A percentile compares a stretch with the other conserved stretches of the same genome.
phyloP scores from a whole-genome alignment of 306 rosid species.

The Trifolium pratense region DNA sequence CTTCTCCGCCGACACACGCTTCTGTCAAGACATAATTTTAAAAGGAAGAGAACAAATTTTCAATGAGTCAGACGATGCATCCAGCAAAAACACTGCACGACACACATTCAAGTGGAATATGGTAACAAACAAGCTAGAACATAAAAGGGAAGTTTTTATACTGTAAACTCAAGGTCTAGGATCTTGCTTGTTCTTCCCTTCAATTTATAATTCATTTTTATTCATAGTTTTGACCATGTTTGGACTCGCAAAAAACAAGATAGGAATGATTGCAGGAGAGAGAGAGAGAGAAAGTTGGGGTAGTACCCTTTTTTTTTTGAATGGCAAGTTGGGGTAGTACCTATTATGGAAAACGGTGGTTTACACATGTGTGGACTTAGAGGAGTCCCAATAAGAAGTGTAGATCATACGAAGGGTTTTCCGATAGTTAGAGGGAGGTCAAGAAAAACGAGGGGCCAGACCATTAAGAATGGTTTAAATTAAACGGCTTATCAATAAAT shows the following conservation, averaged over 20 bases:
- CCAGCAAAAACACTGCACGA: conserved; percentile 10
- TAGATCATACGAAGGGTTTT: conserved; percentile 15
- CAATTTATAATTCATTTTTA: neutral
- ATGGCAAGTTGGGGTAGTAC: neutral
- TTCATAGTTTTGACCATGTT: conserved; percentile 9
- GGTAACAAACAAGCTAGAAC: conserved; percentile 30
- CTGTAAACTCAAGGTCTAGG: conserved; percentile 6
- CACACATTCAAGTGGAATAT: conserved; percentile 23
- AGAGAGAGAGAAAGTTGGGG: neutral
- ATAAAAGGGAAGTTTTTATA: neutral
- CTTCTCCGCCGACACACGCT: conserved; percentile 79
- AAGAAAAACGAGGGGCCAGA: neutral
- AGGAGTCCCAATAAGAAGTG: neutral
- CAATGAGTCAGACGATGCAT: conserved; percentile 10
- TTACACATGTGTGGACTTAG: neutral
- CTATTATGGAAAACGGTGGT: neutral
- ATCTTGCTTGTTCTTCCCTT: conserved; percentile 25
- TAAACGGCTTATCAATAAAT: neutral
- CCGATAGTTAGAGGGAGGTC: neutral
- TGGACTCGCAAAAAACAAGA: neutral
- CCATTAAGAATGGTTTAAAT: neutral
- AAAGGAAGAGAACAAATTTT: conserved; percentile 28
- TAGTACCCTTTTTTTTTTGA: too few species aligned
- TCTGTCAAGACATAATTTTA: conserved; percentile 53
- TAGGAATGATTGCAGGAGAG: conserved; percentile 5